Base-by-base conservation (phyloP, 1,284 basidiomycete genomes). In the Austroboletus niveus region DNA sequence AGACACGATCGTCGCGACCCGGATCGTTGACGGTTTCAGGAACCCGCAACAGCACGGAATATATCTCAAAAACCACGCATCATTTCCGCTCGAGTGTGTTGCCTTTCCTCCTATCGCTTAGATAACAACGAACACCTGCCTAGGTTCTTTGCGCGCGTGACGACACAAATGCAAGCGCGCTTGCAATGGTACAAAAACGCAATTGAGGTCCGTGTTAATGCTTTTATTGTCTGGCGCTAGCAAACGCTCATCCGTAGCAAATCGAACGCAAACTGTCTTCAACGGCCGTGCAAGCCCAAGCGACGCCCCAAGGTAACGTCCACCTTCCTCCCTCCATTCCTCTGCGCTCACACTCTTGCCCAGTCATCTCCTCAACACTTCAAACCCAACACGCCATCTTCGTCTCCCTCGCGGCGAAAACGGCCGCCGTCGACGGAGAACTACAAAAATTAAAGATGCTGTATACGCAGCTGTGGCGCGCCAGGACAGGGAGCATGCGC, bases 61-160 rank as follows among this genome's bases (percentile, higher is more conserved):
- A 34, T 82, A 87, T 66, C 71, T 89, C 47, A 89, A 86, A 64
- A 85, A 84, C 50, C 80, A 89, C 54, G 84, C 87, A 1, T 75
- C 72, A n/a, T 93, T 92, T 70, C 89, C 90, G n/a, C 73, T 89
- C 15, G 88, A 92, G 87, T 90, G 57, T 49, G 83, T 74, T 41
- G 6, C 34, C 14, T 32, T 39, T 15, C 38, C 5, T 7, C 1
- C 10, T 7, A 2, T 14, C 5, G 20, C 42, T 6, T 4, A 7
- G 20, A 34, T 58, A 44, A 52, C 38, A 49, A 43, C 8, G 30
- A 49, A 44, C 8, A 30, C 29, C 27, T 15, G 11, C 40, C 15
- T 52, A 91, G 88, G 60, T 91, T 84, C 70, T 92, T 92, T 71
- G 77, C 73, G 34, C 79, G 87, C 24, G 80, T 88, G 36, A 81